These are phyloP conservation scores for Graphilbum ipis-grandicollis DNA, from an alignment of 2,329 filamentous ascomycete species.

Conservation along the genomic window DNA sequence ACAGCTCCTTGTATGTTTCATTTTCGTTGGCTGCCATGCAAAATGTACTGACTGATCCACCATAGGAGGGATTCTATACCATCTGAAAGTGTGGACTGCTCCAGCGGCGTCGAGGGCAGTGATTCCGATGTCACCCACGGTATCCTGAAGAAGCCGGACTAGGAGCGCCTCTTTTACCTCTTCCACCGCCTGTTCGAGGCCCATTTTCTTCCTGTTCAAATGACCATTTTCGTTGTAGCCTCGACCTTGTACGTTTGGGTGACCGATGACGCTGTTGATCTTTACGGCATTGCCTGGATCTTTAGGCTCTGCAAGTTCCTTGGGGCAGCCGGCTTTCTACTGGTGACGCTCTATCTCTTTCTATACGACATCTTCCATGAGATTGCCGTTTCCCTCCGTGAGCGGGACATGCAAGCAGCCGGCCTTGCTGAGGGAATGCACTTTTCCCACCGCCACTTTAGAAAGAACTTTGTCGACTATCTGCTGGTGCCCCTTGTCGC, in stretches of 20 bases:
- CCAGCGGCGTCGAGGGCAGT: no score
- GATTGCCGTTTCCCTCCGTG: slow-evolving; percentile 39
- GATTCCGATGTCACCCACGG: slow-evolving; percentile 37
- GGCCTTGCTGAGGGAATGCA: slow-evolving; percentile 47
- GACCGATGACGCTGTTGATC: slow-evolving; percentile 30
- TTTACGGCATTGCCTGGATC: slow-evolving; percentile 37
- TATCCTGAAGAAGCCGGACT: slow-evolving; percentile 32
- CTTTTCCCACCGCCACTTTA: slow-evolving; percentile 41
- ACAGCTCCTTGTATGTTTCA: slow-evolving; percentile 25
- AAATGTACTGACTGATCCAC: no score
- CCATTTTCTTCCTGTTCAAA: slow-evolving; percentile 53
- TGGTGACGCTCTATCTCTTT: slow-evolving; percentile 44
- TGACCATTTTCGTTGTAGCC: slow-evolving; percentile 44
- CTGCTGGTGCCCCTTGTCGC: slow-evolving; percentile 49
- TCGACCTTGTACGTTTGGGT: slow-evolving; percentile 42
- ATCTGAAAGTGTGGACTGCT: no score
- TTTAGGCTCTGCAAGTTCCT: slow-evolving; percentile 42
- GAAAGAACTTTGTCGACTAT: slow-evolving; percentile 43
- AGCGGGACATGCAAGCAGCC: slow-evolving; percentile 49
- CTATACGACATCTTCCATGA: slow-evolving; percentile 53
- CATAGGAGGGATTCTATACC: no score
- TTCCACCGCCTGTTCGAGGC: slow-evolving; percentile 56
- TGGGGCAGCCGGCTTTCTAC: slow-evolving; percentile 42
- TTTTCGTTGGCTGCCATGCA: no score
- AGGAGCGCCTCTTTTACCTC: slow-evolving; percentile 37